Base-by-base conservation (phyloP, 345 rosid species). In the Eucalyptus pauciflora region DNA sequence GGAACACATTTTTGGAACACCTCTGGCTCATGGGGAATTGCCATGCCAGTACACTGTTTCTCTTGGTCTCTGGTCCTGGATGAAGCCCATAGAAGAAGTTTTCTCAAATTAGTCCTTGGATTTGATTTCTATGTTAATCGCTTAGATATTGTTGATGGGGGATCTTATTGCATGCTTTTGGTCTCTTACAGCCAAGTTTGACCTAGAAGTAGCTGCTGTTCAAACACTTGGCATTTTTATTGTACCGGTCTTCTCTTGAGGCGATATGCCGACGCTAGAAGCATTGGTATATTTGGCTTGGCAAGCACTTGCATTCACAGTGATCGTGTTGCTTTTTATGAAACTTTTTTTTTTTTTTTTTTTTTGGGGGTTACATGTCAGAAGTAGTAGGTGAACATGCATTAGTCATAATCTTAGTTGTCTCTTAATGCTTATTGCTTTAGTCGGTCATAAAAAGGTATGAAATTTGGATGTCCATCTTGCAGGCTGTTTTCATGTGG, bases 401-500 rank as follows among this genome's bases (percentile, higher is more conserved):
- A 69, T 69, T 69, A 31, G 45, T 17, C 13, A 33, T 69, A 16
- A 69, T 76, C 46, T 76, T 48, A 13, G 87, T 25, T 31, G 45
- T 86, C 25, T 86, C 17, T 51, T 41, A 41, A 56, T 86, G 88
- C 67, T 86, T 41, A 14, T 29, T 50, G 67, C 60, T 50, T n/a
- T 37, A 50, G 52, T 86, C 13, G 52, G 50, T 86, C 87, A 16
- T 27, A 50, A 24, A 13, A 13, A 22, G 54, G 60, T 37, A 17
- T 50, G 62, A n/a, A n/a, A 50, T 52, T 86, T 86, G n/a, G 67
- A n/a, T 86, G 58, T 15, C 48, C 37, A 56, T 52, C 85, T 46
- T 91, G 89, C 89, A 94, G 97, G 93, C 91, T 95, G 31, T 95
- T 95, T 88, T 95, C 96, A 31, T 95, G 97, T 86, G 97, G 96